Evolutionary conservation across 345 rosid genomes (phyloP), one percentile per base, ranked within the genome.

Genomic region (Noccaea caerulescens): DNA sequence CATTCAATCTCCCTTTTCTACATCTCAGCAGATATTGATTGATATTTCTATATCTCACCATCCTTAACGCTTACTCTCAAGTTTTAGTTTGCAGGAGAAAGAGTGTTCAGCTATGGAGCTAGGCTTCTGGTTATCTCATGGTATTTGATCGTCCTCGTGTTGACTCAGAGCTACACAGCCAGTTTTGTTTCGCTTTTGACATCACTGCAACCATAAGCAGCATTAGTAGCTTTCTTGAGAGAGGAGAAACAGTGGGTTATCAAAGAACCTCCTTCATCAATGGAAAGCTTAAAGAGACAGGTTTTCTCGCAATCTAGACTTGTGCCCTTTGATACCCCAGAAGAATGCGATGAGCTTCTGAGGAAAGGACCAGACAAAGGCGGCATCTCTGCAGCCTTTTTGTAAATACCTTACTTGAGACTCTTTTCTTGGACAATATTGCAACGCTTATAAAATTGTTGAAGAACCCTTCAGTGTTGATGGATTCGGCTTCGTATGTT

Each of bases 81-180:
- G 5, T 50, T 0, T 4, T 0, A 10, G 1, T 67, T 1, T 1
- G 1, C 72, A 89, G 96, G 83, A 72, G 92, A 89, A 77, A 85
- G 72, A 74, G 79, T 91, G 49, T 65, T 76, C 1, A 84, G 83
- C 79, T 87, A 82, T 53, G 57, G 81, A 50, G 77, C 84, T 0
- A 72, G 92, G 59, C 1, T 72, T 3, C 78, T 92, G 68, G 73
- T 84, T 34, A 49, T 92, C 55, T 69, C 85, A 41, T 92, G 93
- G 89, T 87, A 75, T 13, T 87, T 89, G 9, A 80, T 85, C 5
- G 92, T 91, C 1, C 81, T 89, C 1, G 80, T 89, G 23, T 72
- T 91, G 6, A 85, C 82, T 1, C 90, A 87, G 46, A 85, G 91
- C 30, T 91, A 89, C 75, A 84, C 97, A 0, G 97, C 96, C 11